A percentile compares a stretch with the other conserved stretches of the same genome.
phyloP scores from a whole-genome alignment of 345 rosid species.

The Pistacia integerrima region DNA sequence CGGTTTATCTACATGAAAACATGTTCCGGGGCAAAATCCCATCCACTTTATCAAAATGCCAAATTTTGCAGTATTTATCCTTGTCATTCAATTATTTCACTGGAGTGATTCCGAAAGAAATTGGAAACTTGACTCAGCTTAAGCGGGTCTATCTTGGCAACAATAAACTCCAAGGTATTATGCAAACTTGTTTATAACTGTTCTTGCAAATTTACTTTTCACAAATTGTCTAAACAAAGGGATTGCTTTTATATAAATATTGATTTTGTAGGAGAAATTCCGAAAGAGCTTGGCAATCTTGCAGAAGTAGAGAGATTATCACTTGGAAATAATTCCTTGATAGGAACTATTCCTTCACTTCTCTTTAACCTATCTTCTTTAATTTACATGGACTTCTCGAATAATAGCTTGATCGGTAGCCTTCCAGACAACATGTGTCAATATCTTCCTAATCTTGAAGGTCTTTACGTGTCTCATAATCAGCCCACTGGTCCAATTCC shows the following conservation, averaged over 20 bases:
- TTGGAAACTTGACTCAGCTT: conserved; percentile 19
- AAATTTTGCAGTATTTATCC: neutral
- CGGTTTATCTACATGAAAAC: neutral
- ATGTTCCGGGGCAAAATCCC: conserved; percentile 1
- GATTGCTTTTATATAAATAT: no score
- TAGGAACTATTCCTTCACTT: no score
- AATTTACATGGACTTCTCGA: no score
- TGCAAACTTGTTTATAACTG: neutral
- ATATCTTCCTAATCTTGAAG: no score
- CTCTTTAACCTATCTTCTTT: no score
- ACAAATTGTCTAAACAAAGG: no score
- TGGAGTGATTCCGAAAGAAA: neutral
- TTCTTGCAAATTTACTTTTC: neutral
- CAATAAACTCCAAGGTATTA: conserved; percentile 13
- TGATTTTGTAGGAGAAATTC: neutral
- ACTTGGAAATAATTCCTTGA: neutral
- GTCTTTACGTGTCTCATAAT: no score
- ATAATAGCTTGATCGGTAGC: no score
- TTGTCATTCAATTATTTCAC: neutral
- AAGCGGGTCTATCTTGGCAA: neutral
- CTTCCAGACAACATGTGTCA: no score
- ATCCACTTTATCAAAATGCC: neutral
- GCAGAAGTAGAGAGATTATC: neutral
- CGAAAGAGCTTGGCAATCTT: conserved; percentile 15
- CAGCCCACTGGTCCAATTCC: no score